Evolutionary conservation across 306 rosid genomes (phyloP).

Genomic region (Quercus dentata): DNA sequence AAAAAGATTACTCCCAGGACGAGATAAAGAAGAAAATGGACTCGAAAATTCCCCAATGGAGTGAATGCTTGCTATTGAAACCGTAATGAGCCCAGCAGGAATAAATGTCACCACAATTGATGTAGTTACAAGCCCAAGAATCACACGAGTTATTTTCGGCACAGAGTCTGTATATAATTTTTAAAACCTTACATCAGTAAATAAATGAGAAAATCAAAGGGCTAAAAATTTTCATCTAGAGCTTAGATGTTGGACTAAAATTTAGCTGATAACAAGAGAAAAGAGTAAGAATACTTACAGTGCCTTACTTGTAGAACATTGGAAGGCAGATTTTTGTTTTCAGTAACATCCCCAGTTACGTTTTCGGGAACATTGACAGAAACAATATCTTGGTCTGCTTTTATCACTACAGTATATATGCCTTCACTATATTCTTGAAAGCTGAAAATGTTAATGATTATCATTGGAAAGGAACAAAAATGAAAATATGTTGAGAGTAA

Average conservation of each 20-base stretch:
- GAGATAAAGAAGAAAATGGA: slow-evolving; percentile 52
- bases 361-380: slow-evolving; percentile 69
- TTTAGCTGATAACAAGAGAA: neutral
- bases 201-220: neutral
- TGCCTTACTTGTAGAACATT: slow-evolving; percentile 85
- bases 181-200: neutral
- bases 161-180: slow-evolving; percentile 56
- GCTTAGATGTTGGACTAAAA: neutral
- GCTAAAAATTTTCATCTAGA: too few species aligned
- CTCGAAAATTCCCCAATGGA: slow-evolving; percentile 41
- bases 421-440: slow-evolving; percentile 31
- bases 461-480: slow-evolving; percentile 6
- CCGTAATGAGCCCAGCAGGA: slow-evolving; percentile 59
- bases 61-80: slow-evolving; percentile 82
- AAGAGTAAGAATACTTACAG: slow-evolving; percentile 47
- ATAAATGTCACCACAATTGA: slow-evolving; percentile 56
- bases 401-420: slow-evolving; percentile 53
- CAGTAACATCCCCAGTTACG: slow-evolving; percentile 66
- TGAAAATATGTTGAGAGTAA: neutral
- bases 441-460: slow-evolving; percentile 38
- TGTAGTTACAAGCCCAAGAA: slow-evolving; percentile 52
- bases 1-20: slow-evolving; percentile 75
- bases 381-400: slow-evolving; percentile 46
- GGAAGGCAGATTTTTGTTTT: slow-evolving; percentile 82
- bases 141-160: slow-evolving; percentile 45